These are phyloP conservation scores for Zygosaccharomyces siamensis DNA, from an alignment of 805 yeast genomes.

Conservation along the genomic window DNA sequence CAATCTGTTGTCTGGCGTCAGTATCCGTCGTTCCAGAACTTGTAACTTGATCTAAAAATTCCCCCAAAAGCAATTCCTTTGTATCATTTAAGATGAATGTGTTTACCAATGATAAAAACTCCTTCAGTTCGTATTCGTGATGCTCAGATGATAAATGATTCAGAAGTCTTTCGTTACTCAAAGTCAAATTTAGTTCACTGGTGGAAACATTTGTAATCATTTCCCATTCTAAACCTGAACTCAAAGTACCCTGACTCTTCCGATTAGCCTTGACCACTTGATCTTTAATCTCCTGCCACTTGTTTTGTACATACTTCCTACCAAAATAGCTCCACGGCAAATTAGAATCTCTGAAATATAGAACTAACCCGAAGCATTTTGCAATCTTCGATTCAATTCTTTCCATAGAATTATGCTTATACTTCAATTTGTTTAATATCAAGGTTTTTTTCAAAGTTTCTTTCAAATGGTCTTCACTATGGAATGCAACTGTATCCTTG, in stretches of 20 bases:
- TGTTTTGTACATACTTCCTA: slow-evolving; percentile 10
- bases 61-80: slow-evolving; percentile 9
- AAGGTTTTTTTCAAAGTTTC: slow-evolving; percentile 20
- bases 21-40: slow-evolving; percentile 21
- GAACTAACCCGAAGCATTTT: slow-evolving; percentile 26
- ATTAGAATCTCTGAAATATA: slow-evolving; percentile 12
- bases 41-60: slow-evolving; percentile 11
- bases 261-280: slow-evolving; percentile 20
- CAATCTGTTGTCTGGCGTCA: slow-evolving; percentile 20
- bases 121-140: slow-evolving; percentile 15
- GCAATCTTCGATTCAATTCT: slow-evolving; percentile 20
- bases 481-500: slow-evolving; percentile 18
- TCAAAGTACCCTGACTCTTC: slow-evolving; percentile 28
- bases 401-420: slow-evolving; percentile 18
- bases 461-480: slow-evolving; percentile 9
- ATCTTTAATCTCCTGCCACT: slow-evolving; percentile 20
- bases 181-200: slow-evolving; percentile 23
- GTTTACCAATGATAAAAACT: slow-evolving; percentile 15
- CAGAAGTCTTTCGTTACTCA: slow-evolving; percentile 26
- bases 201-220: slow-evolving; percentile 27
- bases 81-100: slow-evolving; percentile 10
- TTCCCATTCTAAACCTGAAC: slow-evolving; percentile 23
- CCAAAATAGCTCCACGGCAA: slow-evolving; percentile 17
- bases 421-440: slow-evolving; percentile 18
- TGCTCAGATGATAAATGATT: slow-evolving; percentile 17